Base-by-base conservation (phyloP, 345 rosid species). In the Kandelia obovata region DNA sequence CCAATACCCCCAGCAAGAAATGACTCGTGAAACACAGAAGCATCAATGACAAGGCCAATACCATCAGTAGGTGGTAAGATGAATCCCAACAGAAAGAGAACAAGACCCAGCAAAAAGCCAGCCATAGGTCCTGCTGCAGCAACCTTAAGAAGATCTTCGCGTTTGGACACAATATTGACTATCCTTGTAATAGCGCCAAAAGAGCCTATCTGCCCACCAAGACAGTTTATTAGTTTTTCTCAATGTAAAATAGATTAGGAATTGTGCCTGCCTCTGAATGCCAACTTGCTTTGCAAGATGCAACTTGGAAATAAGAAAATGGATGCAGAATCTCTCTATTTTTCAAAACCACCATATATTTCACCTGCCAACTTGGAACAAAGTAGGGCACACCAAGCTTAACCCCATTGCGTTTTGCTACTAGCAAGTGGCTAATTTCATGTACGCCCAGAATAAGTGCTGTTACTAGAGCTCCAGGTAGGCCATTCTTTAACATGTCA, bases 281-380 rank as follows among this genome's bases (percentile, higher is more conserved):
- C 62, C 35, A 26, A 58, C 23, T 21, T 65, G 39, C 61, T 23
- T 8, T 23, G 43, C n/a, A 35, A n/a, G 26, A 25, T 64, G 28
- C 31, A 47, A 63, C 51, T 17, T 31, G 32, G 28, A 27, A 53
- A 39, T 13, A 20, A 31, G 39, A 57, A 66, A 23, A 23, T 23
- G 17, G 59, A 23, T 8, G 6, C 17, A 56, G 17, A 43, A 43
- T 43, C 17, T 39, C 47, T 43, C 17, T 19, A 13, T 11, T 13
- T 43, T 43, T 43, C 49, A 43, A 43, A 2, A 13, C 49, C 49
- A 71, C 25, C 10, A 20, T 28, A 59, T 39, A 63, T 62, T 57
- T 86, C 82, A 94, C 96, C 95, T 94, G 98, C 98, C 92, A 89
- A 80, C 98, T 91, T 30, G 98, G 97, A 76, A 94, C 92, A 78